These are phyloP conservation scores for Phallus indusiatus DNA, from an alignment of 768 basidiomycete species.

Conservation along the genomic window DNA sequence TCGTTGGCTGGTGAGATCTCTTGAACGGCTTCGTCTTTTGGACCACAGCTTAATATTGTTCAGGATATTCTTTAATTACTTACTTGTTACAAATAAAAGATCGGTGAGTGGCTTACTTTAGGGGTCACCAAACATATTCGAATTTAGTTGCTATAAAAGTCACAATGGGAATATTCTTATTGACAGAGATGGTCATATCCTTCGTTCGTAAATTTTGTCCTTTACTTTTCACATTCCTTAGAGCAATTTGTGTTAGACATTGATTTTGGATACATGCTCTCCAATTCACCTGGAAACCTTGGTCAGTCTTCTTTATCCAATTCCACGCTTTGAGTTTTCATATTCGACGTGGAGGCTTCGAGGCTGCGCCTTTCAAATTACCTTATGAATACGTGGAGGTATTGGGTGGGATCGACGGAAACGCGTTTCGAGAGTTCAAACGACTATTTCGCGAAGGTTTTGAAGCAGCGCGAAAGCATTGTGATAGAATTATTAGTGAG, in stretches of 20 bases:
- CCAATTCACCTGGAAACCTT: slow-evolving; percentile 94
- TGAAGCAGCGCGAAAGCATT: slow-evolving; percentile 89
- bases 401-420: slow-evolving; percentile 72
- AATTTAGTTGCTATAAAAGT: not conserved
- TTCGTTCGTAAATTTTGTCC: slow-evolving; percentile 27
- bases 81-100: slow-evolving; percentile 97
- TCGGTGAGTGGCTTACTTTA: slow-evolving; percentile 27
- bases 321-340: no score
- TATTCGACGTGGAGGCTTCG: slow-evolving; percentile 40
- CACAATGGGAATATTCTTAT: slow-evolving; percentile 98
- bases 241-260: slow-evolving; percentile 41
- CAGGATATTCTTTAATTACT: slow-evolving; percentile 92
- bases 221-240: not conserved
- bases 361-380: slow-evolving; percentile 98
- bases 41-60: slow-evolving; percentile 1
- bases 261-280: slow-evolving; percentile 97
- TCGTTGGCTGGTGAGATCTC: slow-evolving; percentile 65
- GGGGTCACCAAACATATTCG: not conserved
- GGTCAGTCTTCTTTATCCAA: slow-evolving; percentile 26
- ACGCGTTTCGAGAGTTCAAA: slow-evolving; percentile 77
- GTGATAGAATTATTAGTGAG: slow-evolving; percentile 89
- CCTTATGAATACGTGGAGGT: slow-evolving; percentile 94
- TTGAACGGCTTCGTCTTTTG: not conserved
- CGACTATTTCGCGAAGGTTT: slow-evolving; percentile 87
- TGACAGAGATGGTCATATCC: slow-evolving; percentile 88